Conservation (phyloP, 768 basidiomycete genomes). For the Tephrocybe rancida region DNA sequence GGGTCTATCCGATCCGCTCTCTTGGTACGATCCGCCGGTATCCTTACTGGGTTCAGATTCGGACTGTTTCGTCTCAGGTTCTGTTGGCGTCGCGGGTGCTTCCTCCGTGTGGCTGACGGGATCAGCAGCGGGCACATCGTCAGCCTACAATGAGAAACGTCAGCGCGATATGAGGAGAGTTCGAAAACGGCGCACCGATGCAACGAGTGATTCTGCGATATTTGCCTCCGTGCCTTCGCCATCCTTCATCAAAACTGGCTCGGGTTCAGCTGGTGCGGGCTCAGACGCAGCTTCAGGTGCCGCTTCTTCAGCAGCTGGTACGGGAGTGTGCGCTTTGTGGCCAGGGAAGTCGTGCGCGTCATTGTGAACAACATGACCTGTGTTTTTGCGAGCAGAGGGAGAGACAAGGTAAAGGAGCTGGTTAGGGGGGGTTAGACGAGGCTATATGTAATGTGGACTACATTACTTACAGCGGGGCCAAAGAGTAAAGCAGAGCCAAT, state of each 20-base stretch:
- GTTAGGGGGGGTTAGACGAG: constrained; percentile 1
- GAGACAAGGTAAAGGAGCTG: constrained; percentile 46
- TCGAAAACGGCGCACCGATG: constrained; percentile 20
- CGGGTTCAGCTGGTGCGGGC: constrained; percentile 12
- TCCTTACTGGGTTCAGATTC: constrained; percentile 1
- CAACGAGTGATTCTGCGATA: constrained; percentile 31
- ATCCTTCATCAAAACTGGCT: constrained; percentile 35
- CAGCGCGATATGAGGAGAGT: neutral
- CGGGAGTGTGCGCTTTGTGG: constrained; percentile 15
- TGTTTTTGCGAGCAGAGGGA: constrained; percentile 38
- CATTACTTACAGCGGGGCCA: constrained; percentile 40
- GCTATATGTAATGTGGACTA: neutral
- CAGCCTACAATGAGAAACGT: constrained; percentile 6
- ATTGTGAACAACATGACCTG: constrained; percentile 30
- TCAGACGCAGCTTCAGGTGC: constrained; percentile 3
- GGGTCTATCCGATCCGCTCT: constrained; percentile 23
- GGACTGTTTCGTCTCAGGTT: constrained; percentile 3
- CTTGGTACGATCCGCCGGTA: constrained; percentile 19
- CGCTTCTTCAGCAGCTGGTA: constrained; percentile 2
- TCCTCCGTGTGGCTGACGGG: constrained; percentile 3
- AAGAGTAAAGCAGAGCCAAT: constrained; percentile 42
- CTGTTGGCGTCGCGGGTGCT: neutral
- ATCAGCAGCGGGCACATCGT: constrained; percentile 19
- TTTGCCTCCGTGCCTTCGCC: constrained; percentile 42
- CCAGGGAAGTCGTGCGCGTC: constrained; percentile 36